phyloP scores from a whole-genome alignment of 129 eudicot species.

The Artemisia annua region DNA sequence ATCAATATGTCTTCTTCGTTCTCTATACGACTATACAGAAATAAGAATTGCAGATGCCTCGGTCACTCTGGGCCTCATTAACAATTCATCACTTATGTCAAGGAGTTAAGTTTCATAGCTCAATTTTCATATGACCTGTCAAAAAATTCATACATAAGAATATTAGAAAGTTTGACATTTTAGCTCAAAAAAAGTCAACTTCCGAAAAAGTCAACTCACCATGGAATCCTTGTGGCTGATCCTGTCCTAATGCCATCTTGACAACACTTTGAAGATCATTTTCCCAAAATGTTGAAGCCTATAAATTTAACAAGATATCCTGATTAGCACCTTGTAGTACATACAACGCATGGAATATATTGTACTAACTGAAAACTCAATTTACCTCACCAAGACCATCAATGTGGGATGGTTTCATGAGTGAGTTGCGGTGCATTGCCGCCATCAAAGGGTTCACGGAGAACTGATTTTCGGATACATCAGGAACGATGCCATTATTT shows the following conservation, averaged over 20 bases:
- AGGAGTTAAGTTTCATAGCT: constrained; percentile 40
- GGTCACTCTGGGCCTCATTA: constrained; percentile 39
- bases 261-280: constrained; percentile 83
- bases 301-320: background rate
- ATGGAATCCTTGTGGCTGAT: constrained; percentile 47
- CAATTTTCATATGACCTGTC: constrained; percentile 69
- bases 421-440: constrained; percentile 34
- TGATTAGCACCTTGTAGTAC: constrained; percentile 6
- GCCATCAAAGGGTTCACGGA: constrained; percentile 41
- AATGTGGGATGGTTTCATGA: constrained; percentile 40
- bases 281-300: constrained; percentile 69
- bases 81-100: constrained; percentile 27
- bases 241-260: constrained; percentile 76
- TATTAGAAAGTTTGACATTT: constrained; percentile 23
- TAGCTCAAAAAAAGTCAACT: constrained; percentile 24
- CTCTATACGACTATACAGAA: constrained; percentile 48
- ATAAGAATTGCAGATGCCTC: constrained; percentile 50
- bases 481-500: constrained; percentile 22
- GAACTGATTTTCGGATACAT: constrained; percentile 37
- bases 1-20: constrained; percentile 31
- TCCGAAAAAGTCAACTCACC: constrained; percentile 46
- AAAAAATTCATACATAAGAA: background rate
- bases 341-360: constrained; percentile 4
- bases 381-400: constrained; percentile 49
- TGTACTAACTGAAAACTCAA: background rate